Base-by-base conservation (phyloP, 1,284 basidiomycete species). In the Chalciporus sp. region DNA sequence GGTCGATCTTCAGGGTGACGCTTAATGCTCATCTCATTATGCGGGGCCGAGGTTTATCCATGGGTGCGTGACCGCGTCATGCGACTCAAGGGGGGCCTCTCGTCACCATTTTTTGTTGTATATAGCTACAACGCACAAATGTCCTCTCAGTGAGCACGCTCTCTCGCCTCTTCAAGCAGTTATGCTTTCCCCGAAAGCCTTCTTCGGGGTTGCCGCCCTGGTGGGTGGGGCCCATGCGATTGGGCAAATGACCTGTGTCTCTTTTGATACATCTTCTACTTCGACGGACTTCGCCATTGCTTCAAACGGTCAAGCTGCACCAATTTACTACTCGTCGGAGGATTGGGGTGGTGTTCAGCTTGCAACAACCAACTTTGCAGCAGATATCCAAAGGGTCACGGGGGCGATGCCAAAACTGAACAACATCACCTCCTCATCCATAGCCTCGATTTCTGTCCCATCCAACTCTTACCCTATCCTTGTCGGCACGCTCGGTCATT, bases 311-410 rank as follows among this genome's bases (percentile, higher is more conserved):
- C 69, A 68, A 23, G 82, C 78, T 1, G 71, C 80, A 5, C 77
- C 81, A 1, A 74, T 87, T 29, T 68, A 83, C 31, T 68, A 81
- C 29, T 80, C 82, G 14, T 61, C 74, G 0, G 81, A 84, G 52
- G 84, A 88, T 44, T 31, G 82, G 81, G 79, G 80, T 23, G 82
- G 82, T 31, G 83, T 89, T 2, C 85, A 86, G 48, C 76, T 82
- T 19, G 84, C 84, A 4, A 84, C 82, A 3, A 63, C 70, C 85
- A 2, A 68, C 17, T 39, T 39, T 19, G 37, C 37, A 39, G 37
- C 74, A 16, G 87, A 90, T 66, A 81, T 90, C 37, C 67, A 82
- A 56, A 74, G 75, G 37, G 85, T 88, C 31, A 84, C 85, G 0
- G 80, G 80, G 6, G 69, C 76, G 46, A 76, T 73, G 51, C 82